Evolutionary conservation across 192 early-diverging fungal genomes (phyloP).

Genomic region (Backusella tarrabulga): DNA sequence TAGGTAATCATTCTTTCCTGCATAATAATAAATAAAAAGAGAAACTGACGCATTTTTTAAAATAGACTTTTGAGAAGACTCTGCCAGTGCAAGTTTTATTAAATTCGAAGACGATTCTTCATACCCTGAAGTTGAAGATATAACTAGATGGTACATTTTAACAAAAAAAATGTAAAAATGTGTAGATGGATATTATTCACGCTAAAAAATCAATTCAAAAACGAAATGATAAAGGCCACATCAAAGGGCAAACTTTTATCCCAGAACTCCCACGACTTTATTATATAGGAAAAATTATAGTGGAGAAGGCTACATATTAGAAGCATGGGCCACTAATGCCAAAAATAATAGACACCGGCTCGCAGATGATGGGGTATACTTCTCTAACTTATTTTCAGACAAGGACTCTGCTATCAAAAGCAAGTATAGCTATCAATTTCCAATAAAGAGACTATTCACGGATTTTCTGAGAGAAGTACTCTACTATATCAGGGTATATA

Average conservation of each 20-base stretch:
- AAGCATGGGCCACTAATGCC: conserved; percentile 28
- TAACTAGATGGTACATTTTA: conserved; percentile 4
- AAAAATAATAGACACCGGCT: conserved; percentile 6
- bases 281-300: conserved; percentile 27
- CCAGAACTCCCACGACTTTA: conserved; percentile 38
- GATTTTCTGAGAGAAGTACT: neutral
- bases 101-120: neutral
- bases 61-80: conserved; percentile 38
- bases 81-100: conserved; percentile 39
- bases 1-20: conserved; percentile 18
- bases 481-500: too few species aligned
- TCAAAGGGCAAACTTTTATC: conserved; percentile 20
- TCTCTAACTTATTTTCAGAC: conserved; percentile 38
- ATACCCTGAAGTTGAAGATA: neutral
- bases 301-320: conserved; percentile 29
- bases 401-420: conserved; percentile 28
- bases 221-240: conserved; percentile 28
- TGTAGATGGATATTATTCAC: neutral
- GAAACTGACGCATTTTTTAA: neutral
- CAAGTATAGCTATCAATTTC: conserved; percentile 41
- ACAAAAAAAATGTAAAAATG: neutral
- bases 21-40: neutral
- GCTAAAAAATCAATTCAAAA: too few species aligned
- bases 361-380: conserved; percentile 19
- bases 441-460: conserved; percentile 34